These are phyloP conservation scores for Ophiostoma montium DNA, from an alignment of 2,329 filamentous ascomycete species.

Conservation along the genomic window DNA sequence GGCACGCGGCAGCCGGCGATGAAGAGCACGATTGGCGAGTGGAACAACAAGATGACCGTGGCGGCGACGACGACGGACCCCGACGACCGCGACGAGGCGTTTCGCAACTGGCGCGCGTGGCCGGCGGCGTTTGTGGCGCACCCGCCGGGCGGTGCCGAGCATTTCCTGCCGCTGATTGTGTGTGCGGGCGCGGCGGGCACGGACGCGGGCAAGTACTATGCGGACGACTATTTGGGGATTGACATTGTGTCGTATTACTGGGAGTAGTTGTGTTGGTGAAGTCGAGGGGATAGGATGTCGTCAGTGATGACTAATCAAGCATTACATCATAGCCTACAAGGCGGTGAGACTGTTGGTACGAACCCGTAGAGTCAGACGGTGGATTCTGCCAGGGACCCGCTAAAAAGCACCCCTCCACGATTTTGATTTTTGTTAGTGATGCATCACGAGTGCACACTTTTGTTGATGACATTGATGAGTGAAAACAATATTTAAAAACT, in stretches of 20 bases:
- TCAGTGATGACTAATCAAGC: too few species aligned
- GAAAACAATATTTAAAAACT: too few species aligned
- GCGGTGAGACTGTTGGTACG: too few species aligned
- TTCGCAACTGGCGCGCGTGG: constrained; percentile 33
- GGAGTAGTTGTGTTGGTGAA: constrained; percentile 18
- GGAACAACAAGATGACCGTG: constrained; percentile 32
- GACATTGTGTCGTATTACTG: constrained; percentile 44
- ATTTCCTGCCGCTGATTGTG: constrained; percentile 45
- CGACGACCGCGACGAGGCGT: constrained; percentile 23
- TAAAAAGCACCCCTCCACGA: too few species aligned
- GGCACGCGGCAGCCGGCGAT: constrained; percentile 15
- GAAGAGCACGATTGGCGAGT: constrained; percentile 20
- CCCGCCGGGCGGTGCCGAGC: constrained; percentile 37
- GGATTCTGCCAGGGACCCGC: too few species aligned
- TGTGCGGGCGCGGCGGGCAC: constrained; percentile 36
- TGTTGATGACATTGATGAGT: too few species aligned
- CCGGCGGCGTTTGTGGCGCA: constrained; percentile 38
- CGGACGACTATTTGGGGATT: constrained; percentile 33
- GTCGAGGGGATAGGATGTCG: too few species aligned
- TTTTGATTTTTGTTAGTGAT: too few species aligned
- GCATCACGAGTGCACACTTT: too few species aligned
- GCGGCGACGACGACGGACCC: constrained; percentile 23
- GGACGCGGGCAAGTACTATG: constrained; percentile 27
- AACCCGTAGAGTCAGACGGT: too few species aligned
- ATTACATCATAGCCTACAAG: too few species aligned